Evolutionary conservation across 306 rosid species (phyloP), one percentile per base, ranked within the genome.

Genomic region (Heteromeles arbutifolia): DNA sequence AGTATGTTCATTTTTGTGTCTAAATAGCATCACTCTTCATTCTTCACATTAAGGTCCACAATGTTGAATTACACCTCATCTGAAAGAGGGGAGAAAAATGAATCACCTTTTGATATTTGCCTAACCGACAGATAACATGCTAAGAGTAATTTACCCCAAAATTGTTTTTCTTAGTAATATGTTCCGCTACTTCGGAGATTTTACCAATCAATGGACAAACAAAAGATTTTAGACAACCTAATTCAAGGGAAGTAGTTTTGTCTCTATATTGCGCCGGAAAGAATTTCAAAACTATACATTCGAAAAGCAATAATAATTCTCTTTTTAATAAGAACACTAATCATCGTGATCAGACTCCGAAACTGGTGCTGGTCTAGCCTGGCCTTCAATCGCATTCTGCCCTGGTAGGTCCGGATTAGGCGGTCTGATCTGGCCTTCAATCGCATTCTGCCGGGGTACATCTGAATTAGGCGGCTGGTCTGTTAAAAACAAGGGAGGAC

Each of bases 381-480:
- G 84, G 31, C 78, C 89, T 74, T 90, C 97, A 21, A 87, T 78
- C 52, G 85, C 80, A 70, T 75, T 41, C 68, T 3, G 78, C 31
- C 29, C 61, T 39, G 83, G 59, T 73, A 69, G 74, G 0, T 56
- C 50, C 13, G 50, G 50, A 44, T 13, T 13, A 44, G 50, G 50
- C 5, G 50, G 50, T 44, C 59, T 54, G 7, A n/a, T 21, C 11
- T 19, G 83, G 34, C 79, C 87, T 74, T 90, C 96, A 21, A 87
- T 78, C 65, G 86, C 81, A 72, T 76, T 43, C 63, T 4, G 79
- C 32, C 24, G 62, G 28, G 83, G 68, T 73, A 68, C 70, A 6
- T 13, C 80, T 43, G 90, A 70, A 82, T 76, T 80, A 29, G 62
- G 21, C 19, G 79, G 62, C 4, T 77, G 84, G 48, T 78, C 88